phyloP scores from a whole-genome alignment of 2,329 filamentous ascomycete species.

The Neofusicoccum kwambonambiense region DNA sequence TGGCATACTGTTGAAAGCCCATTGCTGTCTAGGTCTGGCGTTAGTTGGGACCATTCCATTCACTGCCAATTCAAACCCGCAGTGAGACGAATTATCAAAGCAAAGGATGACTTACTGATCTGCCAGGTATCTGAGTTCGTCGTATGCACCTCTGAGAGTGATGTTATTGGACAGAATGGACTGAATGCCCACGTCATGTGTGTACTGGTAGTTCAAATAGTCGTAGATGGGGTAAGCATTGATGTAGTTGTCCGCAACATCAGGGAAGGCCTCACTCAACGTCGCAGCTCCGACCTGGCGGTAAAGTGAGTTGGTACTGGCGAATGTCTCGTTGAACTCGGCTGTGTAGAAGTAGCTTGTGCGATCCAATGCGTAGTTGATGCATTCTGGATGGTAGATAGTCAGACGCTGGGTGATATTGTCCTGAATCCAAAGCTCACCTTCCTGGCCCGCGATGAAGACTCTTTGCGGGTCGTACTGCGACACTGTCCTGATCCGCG shows the following conservation, averaged over 20 bases:
- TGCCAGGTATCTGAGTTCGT: constrained; percentile 27
- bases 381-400: background rate
- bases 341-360: constrained; percentile 42
- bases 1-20: constrained; percentile 37
- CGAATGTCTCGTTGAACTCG: constrained; percentile 41
- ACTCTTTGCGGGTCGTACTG: constrained; percentile 51
- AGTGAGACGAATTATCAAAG: too few species aligned
- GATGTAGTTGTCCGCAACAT: constrained; percentile 45
- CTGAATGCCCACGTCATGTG: constrained; percentile 50
- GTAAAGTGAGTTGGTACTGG: constrained; percentile 47
- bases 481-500: constrained; percentile 47
- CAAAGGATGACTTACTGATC: constrained; percentile 7
- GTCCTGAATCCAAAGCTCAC: constrained; percentile 34
- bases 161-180: constrained; percentile 33
- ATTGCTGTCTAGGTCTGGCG: constrained; percentile 39
- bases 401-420: too few species aligned
- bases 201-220: constrained; percentile 54
- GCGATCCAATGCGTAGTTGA: constrained; percentile 27
- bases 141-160: constrained; percentile 21
- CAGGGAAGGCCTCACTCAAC: constrained; percentile 43
- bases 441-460: constrained; percentile 48
- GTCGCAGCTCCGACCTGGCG: constrained; percentile 42
- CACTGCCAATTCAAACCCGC: too few species aligned
- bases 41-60: background rate
- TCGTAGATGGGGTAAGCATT: constrained; percentile 57